Base-by-base conservation (phyloP, 768 basidiomycete species). In the Lentinula sp. region DNA sequence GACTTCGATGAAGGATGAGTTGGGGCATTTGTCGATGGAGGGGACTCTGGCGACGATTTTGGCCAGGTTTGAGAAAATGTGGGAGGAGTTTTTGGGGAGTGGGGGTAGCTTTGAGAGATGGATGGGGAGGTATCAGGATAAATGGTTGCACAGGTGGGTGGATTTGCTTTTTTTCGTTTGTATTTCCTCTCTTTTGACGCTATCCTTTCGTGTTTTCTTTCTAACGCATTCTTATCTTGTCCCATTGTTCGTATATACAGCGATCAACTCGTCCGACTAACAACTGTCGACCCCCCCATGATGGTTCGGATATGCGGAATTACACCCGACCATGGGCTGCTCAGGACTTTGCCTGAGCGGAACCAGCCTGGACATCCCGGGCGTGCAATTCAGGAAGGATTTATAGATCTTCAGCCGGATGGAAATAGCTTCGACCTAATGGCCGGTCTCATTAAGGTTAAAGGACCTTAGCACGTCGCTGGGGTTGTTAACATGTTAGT, bases 381-480 rank as follows among this genome's bases (percentile, higher is more conserved):
- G n/a, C 31, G 50, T 49, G 9, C 48, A 32, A 59, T 35, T 7
- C 67, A 75, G 59, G 60, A 71, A 62, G 78, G 75, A 28, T 95
- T 82, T 69, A 87, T 98, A 57, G 95, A 99, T 72, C 73, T 99
- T 18, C 97, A 97, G 70, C 97, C 97, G 1, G 95, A 98, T 68
- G 93, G 95, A 54, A 99, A 99, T 70, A 93, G 93, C 67, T 98
- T 98, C 65, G 96, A 98, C 73, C 78, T 98, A 65, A 90, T 97
- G 90, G 82, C 86, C 39, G 93, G 93, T 35, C 70, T 96, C 71
- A 95, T 96, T 65, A 88, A 78, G 64, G 70, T 75, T 1, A 83
- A 83, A 65, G 40, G 55, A 18, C 13, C 53, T 21, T 54, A 52
- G 51, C 5, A 31, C 5, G 16, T 9, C 28, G 51, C 3, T 11